Percentiles rank a stretch among this genome's conserved stretches.
These are phyloP conservation scores for Fusarium albidum DNA, from an alignment of 2,329 filamentous ascomycete genomes.

Conservation along the genomic window DNA sequence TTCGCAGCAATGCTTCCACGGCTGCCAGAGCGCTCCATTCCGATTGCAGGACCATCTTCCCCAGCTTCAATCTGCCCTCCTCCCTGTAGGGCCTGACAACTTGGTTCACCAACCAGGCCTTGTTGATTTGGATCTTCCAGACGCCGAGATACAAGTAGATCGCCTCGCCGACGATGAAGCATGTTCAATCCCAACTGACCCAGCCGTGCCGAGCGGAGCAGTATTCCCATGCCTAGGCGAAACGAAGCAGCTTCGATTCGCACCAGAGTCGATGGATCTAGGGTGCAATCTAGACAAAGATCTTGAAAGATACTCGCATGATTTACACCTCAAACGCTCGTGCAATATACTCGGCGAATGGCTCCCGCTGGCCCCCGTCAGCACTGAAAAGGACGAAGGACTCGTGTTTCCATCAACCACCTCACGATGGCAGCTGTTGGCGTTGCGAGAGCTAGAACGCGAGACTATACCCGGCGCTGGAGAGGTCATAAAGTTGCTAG, in stretches of 20 bases:
- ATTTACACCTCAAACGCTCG: conserved; percentile 25
- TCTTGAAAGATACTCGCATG: conserved; percentile 27
- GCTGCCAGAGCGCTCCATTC: conserved; percentile 39
- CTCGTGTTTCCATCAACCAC: conserved; percentile 36
- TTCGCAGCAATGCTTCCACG: conserved; percentile 38
- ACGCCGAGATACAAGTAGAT: conserved; percentile 16
- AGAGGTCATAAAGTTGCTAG: neutral
- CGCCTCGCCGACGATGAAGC: neutral
- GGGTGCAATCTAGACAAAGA: conserved; percentile 35
- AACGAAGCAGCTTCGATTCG: conserved; percentile 24
- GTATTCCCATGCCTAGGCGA: neutral
- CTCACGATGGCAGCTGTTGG: conserved; percentile 33
- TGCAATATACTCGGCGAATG: conserved; percentile 38
- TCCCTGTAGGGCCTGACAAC: conserved; percentile 15
- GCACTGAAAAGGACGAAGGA: conserved; percentile 39
- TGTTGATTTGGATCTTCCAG: conserved; percentile 22
- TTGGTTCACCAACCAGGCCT: conserved; percentile 37
- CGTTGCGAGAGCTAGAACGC: conserved; percentile 39
- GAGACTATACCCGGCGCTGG: conserved; percentile 24
- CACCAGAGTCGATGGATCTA: conserved; percentile 37
- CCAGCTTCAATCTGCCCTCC: conserved; percentile 26
- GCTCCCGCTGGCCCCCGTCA: conserved; percentile 42
- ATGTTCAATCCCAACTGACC: neutral
- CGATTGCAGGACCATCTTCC: conserved; percentile 36
- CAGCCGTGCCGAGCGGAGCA: neutral